Conservation (phyloP, 352 stramenopile species). For the Hyaloperonospora brassicae region DNA sequence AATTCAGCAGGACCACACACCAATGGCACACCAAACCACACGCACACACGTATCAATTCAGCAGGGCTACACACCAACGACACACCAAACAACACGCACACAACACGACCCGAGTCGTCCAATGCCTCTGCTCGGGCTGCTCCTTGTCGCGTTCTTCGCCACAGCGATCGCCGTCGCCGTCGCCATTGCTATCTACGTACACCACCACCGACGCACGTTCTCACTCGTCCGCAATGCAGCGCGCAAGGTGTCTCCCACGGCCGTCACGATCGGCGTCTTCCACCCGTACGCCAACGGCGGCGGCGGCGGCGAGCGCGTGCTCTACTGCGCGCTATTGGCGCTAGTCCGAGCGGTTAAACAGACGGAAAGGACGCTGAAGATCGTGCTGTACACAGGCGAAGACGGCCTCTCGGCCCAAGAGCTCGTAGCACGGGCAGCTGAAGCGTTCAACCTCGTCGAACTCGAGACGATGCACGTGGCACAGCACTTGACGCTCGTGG, state of each 20-base stretch:
- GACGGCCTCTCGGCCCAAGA: slow-evolving; percentile 47
- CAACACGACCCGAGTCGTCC: too few species aligned
- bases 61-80: too few species aligned
- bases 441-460: slow-evolving; percentile 85
- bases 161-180: slow-evolving; percentile 5
- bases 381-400: slow-evolving; percentile 76
- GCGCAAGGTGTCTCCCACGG: slow-evolving; percentile 3
- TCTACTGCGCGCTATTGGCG: slow-evolving; percentile 93
- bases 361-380: slow-evolving; percentile 16
- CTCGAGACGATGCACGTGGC: slow-evolving; percentile 44
- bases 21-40: too few species aligned
- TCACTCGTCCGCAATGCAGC: slow-evolving; percentile 20
- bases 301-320: slow-evolving; percentile 96
- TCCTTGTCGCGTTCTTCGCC: too few species aligned
- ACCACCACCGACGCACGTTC: slow-evolving; percentile 38
- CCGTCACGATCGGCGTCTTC: slow-evolving; percentile 85
- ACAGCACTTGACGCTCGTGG: slow-evolving; percentile 59
- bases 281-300: slow-evolving; percentile 92
- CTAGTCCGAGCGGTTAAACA: slow-evolving; percentile 50
- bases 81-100: too few species aligned
- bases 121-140: too few species aligned
- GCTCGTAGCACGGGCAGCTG: slow-evolving; percentile 67
- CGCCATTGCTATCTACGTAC: slow-evolving; percentile 23
- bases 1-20: too few species aligned
- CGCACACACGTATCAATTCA: too few species aligned